Conservation (phyloP, 1,284 basidiomycete genomes). For the Sanghuangporus baumii region DNA sequence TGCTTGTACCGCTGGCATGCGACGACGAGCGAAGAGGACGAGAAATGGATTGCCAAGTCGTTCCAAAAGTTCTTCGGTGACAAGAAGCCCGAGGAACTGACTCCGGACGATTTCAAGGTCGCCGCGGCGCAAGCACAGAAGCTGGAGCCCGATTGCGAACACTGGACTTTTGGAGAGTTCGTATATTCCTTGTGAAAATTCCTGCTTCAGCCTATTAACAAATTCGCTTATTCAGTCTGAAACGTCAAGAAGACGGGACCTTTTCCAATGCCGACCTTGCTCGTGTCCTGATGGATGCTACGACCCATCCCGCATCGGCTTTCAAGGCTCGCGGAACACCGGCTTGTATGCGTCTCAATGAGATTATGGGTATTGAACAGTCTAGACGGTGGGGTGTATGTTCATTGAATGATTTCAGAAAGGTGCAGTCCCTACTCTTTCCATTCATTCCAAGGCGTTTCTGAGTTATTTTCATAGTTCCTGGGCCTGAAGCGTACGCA, state of each 20-base stretch:
- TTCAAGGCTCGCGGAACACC: constrained; percentile 81
- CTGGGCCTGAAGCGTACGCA: constrained; percentile 65
- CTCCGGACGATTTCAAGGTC: constrained; percentile 52
- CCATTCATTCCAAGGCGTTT: background rate
- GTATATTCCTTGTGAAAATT: constrained; percentile 23
- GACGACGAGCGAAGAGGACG: constrained; percentile 63
- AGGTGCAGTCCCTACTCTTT: constrained; percentile 32
- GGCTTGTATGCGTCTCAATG: constrained; percentile 66
- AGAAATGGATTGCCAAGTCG: constrained; percentile 54
- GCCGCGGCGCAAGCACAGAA: constrained; percentile 37
- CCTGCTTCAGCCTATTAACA: constrained; percentile 11
- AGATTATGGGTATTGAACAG: constrained; percentile 79
- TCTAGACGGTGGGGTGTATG: constrained; percentile 79
- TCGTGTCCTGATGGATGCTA: constrained; percentile 58
- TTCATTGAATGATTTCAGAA: constrained; percentile 81
- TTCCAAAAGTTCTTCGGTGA: constrained; percentile 49
- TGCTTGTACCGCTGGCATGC: constrained; percentile 57
- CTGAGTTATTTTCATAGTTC: constrained; percentile 37
- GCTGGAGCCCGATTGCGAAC: constrained; percentile 28
- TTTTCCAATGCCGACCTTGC: constrained; percentile 76
- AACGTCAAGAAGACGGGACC: constrained; percentile 54
- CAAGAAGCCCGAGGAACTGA: constrained; percentile 49
- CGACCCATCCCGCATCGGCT: constrained; percentile 65
- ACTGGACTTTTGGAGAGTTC: constrained; percentile 68
- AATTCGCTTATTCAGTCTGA: constrained; percentile 35